Conservation (phyloP, 1,139 yeast species). For the Pichia sp. region DNA sequence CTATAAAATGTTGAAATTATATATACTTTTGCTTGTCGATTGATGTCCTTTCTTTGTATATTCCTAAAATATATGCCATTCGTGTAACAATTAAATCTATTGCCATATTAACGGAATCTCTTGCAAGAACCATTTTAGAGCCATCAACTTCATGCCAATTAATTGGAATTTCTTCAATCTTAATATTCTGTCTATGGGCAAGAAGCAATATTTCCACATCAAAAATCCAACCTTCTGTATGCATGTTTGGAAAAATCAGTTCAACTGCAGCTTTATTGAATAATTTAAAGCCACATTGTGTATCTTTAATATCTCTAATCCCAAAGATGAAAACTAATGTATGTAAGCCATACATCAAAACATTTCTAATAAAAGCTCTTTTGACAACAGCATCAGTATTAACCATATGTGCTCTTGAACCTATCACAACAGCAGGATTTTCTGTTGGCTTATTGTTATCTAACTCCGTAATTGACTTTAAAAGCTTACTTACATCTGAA, state of each 20-base stretch:
- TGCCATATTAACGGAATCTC: conserved; percentile 93
- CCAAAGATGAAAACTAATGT: conserved; percentile 83
- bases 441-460: conserved; percentile 25
- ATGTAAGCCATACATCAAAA: conserved; percentile 90
- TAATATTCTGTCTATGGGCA: conserved; percentile 64
- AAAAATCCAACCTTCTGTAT: conserved; percentile 96
- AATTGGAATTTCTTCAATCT: conserved; percentile 72
- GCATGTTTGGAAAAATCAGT: conserved; percentile 80
- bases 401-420: conserved; percentile 96
- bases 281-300: conserved; percentile 95
- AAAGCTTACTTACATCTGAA: conserved; percentile 54
- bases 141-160: conserved; percentile 98
- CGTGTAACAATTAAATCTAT: conserved; percentile 86
- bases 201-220: conserved; percentile 87
- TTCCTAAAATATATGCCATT: conserved; percentile 77
- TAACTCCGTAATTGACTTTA: conserved; percentile 36
- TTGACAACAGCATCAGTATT: conserved; percentile 93
- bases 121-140: conserved; percentile 84
- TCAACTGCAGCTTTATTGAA: conserved; percentile 65
- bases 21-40: not conserved
- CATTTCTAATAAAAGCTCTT: conserved; percentile 79
- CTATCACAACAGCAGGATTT: conserved; percentile 65
- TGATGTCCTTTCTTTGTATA: conserved; percentile 38
- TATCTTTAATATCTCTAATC: conserved; percentile 76
- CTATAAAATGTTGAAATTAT: not conserved